Evolutionary conservation across 1,284 basidiomycete species (phyloP), one percentile per base, ranked within the genome.

Genomic region (Pterulicium gracile): DNA sequence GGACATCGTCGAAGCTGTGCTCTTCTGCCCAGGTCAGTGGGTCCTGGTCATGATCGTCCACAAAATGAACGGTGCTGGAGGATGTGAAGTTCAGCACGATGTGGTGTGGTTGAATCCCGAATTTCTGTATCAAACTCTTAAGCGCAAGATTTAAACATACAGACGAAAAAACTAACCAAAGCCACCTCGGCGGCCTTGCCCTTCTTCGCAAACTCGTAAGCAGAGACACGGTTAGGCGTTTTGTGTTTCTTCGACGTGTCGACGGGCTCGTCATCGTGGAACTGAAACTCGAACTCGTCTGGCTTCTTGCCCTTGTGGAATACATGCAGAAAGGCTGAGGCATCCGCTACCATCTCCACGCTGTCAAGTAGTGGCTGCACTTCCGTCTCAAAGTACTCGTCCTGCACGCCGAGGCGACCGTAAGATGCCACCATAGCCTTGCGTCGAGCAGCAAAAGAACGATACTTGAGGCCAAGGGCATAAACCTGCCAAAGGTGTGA

Each of bases 301-400:
- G 79, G 75, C 58, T 80, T 85, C 62, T 82, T 81, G 56, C 80
- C 77, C 58, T 81, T 82, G 58, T 93, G 90, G 60, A 86, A 89
- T 72, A 93, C 79, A 19, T 76, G 69, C 42, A 99, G 64, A 91
- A 92, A 99, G 56, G 96, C 94, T 0, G 86, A 83, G 15, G 88
- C 80, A 58, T 99, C 96, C 0, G 88, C 83, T 10, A 96, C 86
- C 52, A 91, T 79, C 63, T 98, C 96, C 35, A 95, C 82, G 45
- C 75, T 79, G 50, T 87, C 82, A 34, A 84, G 70, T 52, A 72
- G 73, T 41, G 75, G 70, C 40, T 69, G 63, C 43, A 89, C 69
- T 49, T 81, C 75, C 27, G 76, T 75, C 47, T 79, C 75, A 58
- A 82, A 90, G 55, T 91, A 88, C 35, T 79, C 71, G 52, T 90